These are phyloP conservation scores for Plantago elongata DNA, from an alignment of 257 asterid species.

Conservation along the genomic window DNA sequence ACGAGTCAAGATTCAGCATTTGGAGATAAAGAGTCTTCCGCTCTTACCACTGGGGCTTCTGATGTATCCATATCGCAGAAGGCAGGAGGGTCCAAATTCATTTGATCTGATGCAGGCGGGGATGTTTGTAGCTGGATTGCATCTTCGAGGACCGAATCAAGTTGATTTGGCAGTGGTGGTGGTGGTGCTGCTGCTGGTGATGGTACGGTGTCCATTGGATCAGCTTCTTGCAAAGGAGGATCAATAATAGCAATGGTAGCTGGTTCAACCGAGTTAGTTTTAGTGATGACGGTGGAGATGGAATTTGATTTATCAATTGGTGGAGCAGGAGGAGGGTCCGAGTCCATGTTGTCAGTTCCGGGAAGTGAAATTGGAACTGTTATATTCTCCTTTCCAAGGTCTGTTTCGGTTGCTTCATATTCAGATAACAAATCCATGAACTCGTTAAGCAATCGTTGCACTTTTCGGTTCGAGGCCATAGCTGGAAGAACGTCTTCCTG, in stretches of 20 bases:
- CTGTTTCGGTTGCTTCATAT: constrained; percentile 39
- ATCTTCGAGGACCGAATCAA: constrained; percentile 22
- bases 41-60: constrained; percentile 17
- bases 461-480: constrained; percentile 91
- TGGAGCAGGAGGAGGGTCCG: constrained; percentile 30
- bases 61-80: constrained; percentile 17
- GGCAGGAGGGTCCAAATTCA: constrained; percentile 36
- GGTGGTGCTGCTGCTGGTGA: constrained; percentile 17
- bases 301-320: constrained; percentile 17
- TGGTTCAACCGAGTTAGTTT: constrained; percentile 20
- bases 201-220: constrained; percentile 26
- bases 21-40: constrained; percentile 30
- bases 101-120: constrained; percentile 30
- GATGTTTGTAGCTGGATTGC: constrained; percentile 21
- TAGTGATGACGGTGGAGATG: constrained; percentile 22
- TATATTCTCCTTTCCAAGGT: constrained; percentile 20
- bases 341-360: constrained; percentile 30
- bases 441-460: constrained; percentile 86
- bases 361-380: constrained; percentile 24
- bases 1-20: background rate
- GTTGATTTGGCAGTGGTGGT: constrained; percentile 20
- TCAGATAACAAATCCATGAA: constrained; percentile 76
- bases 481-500: constrained; percentile 98
- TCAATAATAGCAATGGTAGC: constrained; percentile 23
- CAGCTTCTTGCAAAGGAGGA: constrained; percentile 22